These are phyloP conservation scores for Hypoxylon fragiforme DNA, from an alignment of 495 filamentous ascomycete species.

Conservation along the genomic window DNA sequence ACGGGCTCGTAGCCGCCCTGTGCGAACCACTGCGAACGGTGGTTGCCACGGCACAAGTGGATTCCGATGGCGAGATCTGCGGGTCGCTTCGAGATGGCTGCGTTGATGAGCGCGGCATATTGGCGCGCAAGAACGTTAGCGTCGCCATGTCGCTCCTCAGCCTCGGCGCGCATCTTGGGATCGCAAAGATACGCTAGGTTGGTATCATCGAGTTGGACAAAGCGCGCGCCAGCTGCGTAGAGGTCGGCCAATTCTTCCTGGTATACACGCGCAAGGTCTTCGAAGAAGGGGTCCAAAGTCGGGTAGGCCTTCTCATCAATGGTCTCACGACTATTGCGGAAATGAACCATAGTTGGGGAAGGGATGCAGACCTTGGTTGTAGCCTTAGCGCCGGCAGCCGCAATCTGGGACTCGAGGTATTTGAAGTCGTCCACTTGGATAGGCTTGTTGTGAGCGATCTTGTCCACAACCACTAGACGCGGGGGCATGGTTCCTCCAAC, in stretches of 20 bases:
- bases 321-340: constrained; percentile 63
- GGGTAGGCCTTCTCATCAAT: constrained; percentile 59
- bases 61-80: constrained; percentile 67
- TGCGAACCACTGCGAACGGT: constrained; percentile 60
- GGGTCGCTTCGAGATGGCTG: constrained; percentile 57
- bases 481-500: constrained; percentile 50
- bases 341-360: constrained; percentile 68
- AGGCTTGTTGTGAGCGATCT: constrained; percentile 49
- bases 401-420: constrained; percentile 55
- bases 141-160: constrained; percentile 61
- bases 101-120: constrained; percentile 67
- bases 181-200: constrained; percentile 71
- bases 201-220: constrained; percentile 69
- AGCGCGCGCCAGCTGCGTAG: constrained; percentile 63
- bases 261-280: constrained; percentile 62
- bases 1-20: constrained; percentile 71
- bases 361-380: constrained; percentile 68
- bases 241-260: constrained; percentile 62
- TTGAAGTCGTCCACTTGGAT: constrained; percentile 64
- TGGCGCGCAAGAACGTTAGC: constrained; percentile 59
- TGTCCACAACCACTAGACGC: constrained; percentile 48
- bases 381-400: constrained; percentile 47
- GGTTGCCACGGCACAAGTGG: constrained; percentile 68
- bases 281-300: constrained; percentile 62
- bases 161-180: constrained; percentile 63